These are phyloP conservation scores for Candida tibetensis DNA, from an alignment of 805 yeast genomes.

Conservation along the genomic window DNA sequence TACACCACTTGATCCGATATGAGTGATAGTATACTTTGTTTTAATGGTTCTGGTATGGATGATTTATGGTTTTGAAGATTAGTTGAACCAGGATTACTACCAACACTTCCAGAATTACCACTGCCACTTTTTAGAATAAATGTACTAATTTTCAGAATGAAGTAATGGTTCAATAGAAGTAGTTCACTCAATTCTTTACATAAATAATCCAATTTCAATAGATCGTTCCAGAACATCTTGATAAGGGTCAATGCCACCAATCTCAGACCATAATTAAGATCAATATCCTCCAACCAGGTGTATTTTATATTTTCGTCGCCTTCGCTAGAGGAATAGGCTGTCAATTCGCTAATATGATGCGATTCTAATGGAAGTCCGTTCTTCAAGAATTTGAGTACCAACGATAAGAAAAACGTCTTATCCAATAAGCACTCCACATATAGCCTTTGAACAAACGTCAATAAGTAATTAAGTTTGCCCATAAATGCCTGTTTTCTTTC, in stretches of 20 bases:
- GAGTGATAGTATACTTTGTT: constrained; percentile 26
- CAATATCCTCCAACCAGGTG: constrained; percentile 15
- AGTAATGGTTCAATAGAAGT: constrained; percentile 48
- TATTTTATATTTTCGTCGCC: constrained; percentile 20
- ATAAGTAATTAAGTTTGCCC: constrained; percentile 54
- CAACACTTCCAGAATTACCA: not conserved
- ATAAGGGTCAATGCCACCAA: constrained; percentile 46
- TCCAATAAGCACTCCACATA: constrained; percentile 70
- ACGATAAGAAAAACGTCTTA: constrained; percentile 54
- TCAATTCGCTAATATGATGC: constrained; percentile 21
- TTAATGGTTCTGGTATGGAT: constrained; percentile 14
- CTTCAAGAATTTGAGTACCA: constrained; percentile 57
- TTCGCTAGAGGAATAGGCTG: constrained; percentile 16
- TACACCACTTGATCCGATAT: constrained; percentile 32
- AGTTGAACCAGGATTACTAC: no score
- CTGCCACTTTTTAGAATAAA: constrained; percentile 12
- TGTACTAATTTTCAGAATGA: constrained; percentile 26
- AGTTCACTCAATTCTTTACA: constrained; percentile 65
- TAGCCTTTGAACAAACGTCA: constrained; percentile 60
- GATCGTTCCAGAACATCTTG: constrained; percentile 69
- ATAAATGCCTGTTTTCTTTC: constrained; percentile 44
- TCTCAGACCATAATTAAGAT: constrained; percentile 34
- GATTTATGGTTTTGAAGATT: constrained; percentile 5
- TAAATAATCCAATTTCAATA: constrained; percentile 52
- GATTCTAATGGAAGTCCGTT: constrained; percentile 31